Percentiles rank a stretch among this genome's conserved stretches.
These are phyloP conservation scores for Cyberlindnera maclurae DNA, from an alignment of 805 yeast species.

Conservation along the genomic window DNA sequence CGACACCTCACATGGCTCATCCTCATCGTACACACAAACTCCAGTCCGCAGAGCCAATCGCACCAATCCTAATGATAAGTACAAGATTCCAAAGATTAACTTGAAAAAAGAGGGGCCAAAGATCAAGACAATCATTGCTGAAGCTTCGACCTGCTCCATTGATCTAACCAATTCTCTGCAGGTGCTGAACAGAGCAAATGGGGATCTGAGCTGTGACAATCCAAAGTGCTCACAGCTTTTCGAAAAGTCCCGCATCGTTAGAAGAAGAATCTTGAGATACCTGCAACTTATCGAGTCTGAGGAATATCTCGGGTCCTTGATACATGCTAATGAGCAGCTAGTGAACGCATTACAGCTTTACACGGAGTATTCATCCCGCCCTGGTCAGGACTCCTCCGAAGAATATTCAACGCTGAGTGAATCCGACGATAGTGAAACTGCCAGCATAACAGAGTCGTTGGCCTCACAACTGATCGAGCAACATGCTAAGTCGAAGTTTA, in stretches of 20 bases:
- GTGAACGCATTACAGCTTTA: slow-evolving; percentile 65
- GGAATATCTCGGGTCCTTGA: slow-evolving; percentile 78
- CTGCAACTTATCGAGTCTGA: slow-evolving; percentile 80
- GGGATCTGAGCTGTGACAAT: slow-evolving; percentile 57
- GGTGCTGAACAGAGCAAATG: slow-evolving; percentile 33
- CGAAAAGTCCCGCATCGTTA: slow-evolving; percentile 63
- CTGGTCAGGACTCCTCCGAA: slow-evolving; percentile 30
- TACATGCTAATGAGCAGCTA: slow-evolving; percentile 86
- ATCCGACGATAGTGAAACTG: slow-evolving; percentile 27
- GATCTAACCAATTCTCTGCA: slow-evolving; percentile 55
- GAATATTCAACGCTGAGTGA: slow-evolving; percentile 24
- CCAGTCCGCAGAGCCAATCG: background rate
- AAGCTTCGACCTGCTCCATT: slow-evolving; percentile 68
- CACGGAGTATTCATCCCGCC: slow-evolving; percentile 44
- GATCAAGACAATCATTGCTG: slow-evolving; percentile 61
- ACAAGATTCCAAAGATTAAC: slow-evolving; percentile 60
- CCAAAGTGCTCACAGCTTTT: slow-evolving; percentile 55
- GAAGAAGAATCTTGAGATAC: slow-evolving; percentile 75
- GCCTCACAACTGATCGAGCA: slow-evolving; percentile 24
- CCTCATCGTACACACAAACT: slow-evolving; percentile 2
- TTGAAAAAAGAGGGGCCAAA: slow-evolving; percentile 66
- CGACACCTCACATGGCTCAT: slow-evolving; percentile 17
- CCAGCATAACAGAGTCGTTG: slow-evolving; percentile 20
- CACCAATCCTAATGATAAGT: slow-evolving; percentile 36
- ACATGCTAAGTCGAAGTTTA: slow-evolving; percentile 16